A percentile compares a stretch with the other conserved stretches of the same genome.
These are phyloP conservation scores for Trichoderma hamatum DNA, from an alignment of 2,329 filamentous ascomycete genomes.

Conservation along the genomic window DNA sequence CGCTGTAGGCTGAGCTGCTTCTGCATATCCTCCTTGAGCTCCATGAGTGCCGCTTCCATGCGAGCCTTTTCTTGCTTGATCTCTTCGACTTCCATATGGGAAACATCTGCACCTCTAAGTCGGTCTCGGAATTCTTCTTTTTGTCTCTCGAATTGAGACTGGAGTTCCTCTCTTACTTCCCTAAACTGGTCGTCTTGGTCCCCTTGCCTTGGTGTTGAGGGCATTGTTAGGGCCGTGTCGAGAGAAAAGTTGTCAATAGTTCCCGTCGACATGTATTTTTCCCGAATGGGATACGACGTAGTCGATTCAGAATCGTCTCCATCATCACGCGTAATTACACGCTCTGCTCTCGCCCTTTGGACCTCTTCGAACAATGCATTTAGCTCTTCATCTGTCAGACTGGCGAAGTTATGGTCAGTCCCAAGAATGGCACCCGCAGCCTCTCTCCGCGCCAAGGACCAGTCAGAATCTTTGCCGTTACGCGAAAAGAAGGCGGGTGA, in stretches of 20 bases:
- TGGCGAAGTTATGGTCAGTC: constrained; percentile 86
- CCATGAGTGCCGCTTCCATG: constrained; percentile 80
- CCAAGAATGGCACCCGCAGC: constrained; percentile 90
- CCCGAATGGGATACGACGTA: constrained; percentile 82
- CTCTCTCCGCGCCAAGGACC: constrained; percentile 90
- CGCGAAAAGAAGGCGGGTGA: constrained; percentile 72
- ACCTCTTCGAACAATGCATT: constrained; percentile 94
- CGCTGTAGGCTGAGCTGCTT: constrained; percentile 81
- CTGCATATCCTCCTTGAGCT: constrained; percentile 87
- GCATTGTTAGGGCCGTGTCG: constrained; percentile 91
- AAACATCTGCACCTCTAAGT: constrained; percentile 73
- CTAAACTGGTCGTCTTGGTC: constrained; percentile 76
- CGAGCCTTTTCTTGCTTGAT: constrained; percentile 78
- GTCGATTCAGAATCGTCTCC: constrained; percentile 90
- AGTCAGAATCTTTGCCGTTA: constrained; percentile 81
- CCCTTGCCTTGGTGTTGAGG: constrained; percentile 80
- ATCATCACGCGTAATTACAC: constrained; percentile 69
- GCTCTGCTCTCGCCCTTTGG: constrained; percentile 79
- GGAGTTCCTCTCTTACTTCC: constrained; percentile 79
- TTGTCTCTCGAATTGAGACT: constrained; percentile 78
- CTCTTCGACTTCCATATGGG: constrained; percentile 78
- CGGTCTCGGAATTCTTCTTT: constrained; percentile 82
- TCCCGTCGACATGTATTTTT: constrained; percentile 94
- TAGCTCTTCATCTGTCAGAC: constrained; percentile 89
- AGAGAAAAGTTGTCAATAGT: constrained; percentile 96